phyloP scores from a whole-genome alignment of 495 filamentous ascomycete species.

The Tuber umbilicatum region DNA sequence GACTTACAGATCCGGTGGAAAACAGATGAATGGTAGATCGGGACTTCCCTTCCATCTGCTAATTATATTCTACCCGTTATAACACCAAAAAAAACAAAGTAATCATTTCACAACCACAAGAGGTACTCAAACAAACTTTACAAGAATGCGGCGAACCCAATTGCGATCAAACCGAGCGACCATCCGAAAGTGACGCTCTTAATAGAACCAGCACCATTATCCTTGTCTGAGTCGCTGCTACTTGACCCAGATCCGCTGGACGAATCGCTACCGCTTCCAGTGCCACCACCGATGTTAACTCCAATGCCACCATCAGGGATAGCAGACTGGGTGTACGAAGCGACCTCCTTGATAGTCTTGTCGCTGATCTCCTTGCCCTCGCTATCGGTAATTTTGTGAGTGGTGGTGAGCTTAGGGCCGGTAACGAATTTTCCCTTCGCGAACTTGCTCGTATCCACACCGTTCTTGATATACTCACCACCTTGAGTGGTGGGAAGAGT shows the following conservation, averaged over 20 bases:
- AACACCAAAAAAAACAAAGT: conserved; percentile 11
- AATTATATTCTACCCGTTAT: neutral
- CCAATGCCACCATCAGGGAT: conserved; percentile 36
- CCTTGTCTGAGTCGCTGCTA: no score
- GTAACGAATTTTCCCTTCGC: conserved; percentile 39
- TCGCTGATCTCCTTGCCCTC: conserved; percentile 20
- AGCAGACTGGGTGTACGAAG: conserved; percentile 16
- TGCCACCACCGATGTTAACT: conserved; percentile 39
- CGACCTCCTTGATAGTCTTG: conserved; percentile 25
- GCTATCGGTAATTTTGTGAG: conserved; percentile 25
- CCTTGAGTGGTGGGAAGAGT: conserved; percentile 39
- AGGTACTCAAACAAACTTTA: conserved; percentile 25
- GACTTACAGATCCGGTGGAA: neutral
- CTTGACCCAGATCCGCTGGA: neutral
- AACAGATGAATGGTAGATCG: neutral
- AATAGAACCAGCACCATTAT: conserved; percentile 15
- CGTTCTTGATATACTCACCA: conserved; percentile 33
- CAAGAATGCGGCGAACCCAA: conserved; percentile 31
- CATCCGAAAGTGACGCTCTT: conserved; percentile 23
- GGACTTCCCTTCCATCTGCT: conserved; percentile 8
- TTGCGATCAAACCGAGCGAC: conserved; percentile 20
- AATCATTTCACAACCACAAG: conserved; percentile 21
- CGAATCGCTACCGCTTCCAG: conserved; percentile 28
- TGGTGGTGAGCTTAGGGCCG: conserved; percentile 11
- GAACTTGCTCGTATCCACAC: conserved; percentile 31